phyloP scores from a whole-genome alignment of 306 rosid species.

The Arachis stenosperma region DNA sequence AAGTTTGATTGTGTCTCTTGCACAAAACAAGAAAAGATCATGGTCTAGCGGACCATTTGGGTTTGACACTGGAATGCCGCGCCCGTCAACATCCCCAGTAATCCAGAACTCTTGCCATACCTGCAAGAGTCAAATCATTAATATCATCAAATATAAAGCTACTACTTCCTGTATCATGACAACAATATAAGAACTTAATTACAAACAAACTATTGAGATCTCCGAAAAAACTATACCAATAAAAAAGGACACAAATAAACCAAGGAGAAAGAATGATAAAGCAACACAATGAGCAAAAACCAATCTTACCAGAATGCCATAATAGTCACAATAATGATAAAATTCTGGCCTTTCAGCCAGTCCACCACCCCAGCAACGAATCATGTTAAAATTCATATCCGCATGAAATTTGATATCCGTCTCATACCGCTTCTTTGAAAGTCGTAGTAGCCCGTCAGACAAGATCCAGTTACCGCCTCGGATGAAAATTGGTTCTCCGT shows the following conservation, averaged over 20 bases:
- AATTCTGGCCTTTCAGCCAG: slow-evolving; percentile 94
- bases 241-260: slow-evolving; percentile 14
- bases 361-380: slow-evolving; percentile 98
- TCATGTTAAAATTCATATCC: slow-evolving; percentile 96
- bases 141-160: slow-evolving; percentile 32
- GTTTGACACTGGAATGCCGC: slow-evolving; percentile 79
- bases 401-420: slow-evolving; percentile 95
- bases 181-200: not conserved
- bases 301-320: slow-evolving; percentile 77
- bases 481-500: slow-evolving; percentile 88
- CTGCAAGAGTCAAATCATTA: slow-evolving; percentile 49
- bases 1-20: slow-evolving; percentile 89
- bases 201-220: not conserved
- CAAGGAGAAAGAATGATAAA: slow-evolving; percentile 17
- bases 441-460: slow-evolving; percentile 91
- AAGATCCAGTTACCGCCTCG: slow-evolving; percentile 98
- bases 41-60: slow-evolving; percentile 92
- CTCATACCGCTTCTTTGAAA: slow-evolving; percentile 79
- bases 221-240: slow-evolving; percentile 3
- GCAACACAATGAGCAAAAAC: slow-evolving; percentile 30
- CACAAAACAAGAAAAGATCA: slow-evolving; percentile 88
- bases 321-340: slow-evolving; percentile 84
- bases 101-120: slow-evolving; percentile 99
- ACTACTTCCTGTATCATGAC: not conserved
- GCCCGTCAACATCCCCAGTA: slow-evolving; percentile 93